Percentiles rank a stretch among this genome's conserved stretches.
phyloP scores from a whole-genome alignment of 768 basidiomycete species.

The Phylloporus sp. region DNA sequence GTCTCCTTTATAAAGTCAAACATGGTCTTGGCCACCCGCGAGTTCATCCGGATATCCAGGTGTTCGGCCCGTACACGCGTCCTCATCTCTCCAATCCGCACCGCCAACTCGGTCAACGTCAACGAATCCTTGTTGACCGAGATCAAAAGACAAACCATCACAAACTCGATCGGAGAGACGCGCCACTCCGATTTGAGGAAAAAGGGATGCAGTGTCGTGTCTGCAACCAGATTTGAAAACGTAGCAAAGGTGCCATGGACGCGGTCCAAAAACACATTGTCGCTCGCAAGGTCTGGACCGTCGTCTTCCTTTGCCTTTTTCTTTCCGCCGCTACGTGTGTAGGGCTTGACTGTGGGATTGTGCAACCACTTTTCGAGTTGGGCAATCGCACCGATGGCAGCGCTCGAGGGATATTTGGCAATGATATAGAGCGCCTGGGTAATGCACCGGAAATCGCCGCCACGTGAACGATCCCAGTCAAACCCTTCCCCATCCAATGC shows the following conservation, averaged over 20 bases:
- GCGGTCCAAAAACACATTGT: constrained; percentile 32
- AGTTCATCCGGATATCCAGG: constrained; percentile 65
- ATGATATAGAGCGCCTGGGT: constrained; percentile 52
- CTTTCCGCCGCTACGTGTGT: constrained; percentile 11
- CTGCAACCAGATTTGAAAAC: constrained; percentile 43
- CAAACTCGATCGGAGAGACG: constrained; percentile 68
- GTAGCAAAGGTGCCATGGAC: constrained; percentile 44
- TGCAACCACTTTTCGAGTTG: constrained; percentile 53
- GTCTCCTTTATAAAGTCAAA: constrained; percentile 44
- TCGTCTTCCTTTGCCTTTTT: constrained; percentile 17
- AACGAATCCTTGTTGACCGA: constrained; percentile 42
- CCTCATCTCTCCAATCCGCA: constrained; percentile 51
- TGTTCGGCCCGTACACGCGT: constrained; percentile 49
- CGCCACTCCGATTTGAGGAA: constrained; percentile 44
- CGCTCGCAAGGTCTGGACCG: constrained; percentile 23
- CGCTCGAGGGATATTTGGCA: constrained; percentile 37
- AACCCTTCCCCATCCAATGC: constrained; percentile 34
- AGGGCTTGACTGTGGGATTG: constrained; percentile 12
- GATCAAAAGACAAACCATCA: constrained; percentile 53
- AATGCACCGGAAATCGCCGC: constrained; percentile 56
- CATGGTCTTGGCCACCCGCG: constrained; percentile 52
- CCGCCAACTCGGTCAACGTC: constrained; percentile 38
- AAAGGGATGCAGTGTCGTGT: constrained; percentile 30
- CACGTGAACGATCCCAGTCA: constrained; percentile 50
- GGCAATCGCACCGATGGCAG: constrained; percentile 29